Evolutionary conservation across 805 yeast genomes (phyloP), one percentile per base, ranked within the genome.

Genomic region (Schwanniomyces vanrijiae): DNA sequence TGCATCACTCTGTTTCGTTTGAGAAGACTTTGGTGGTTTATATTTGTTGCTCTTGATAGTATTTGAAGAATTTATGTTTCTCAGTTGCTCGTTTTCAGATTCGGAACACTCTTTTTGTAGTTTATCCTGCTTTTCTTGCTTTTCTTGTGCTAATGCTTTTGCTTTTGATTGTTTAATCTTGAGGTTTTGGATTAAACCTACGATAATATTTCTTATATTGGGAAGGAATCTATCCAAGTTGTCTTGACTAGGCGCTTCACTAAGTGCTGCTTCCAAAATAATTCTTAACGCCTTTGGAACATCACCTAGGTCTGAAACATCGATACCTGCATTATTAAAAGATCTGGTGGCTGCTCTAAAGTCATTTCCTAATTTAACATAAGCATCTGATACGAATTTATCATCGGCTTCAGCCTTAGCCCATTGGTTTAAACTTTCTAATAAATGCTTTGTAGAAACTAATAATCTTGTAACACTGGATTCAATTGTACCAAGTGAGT

Each of bases 391-490:
- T 2, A 94, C 97, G 52, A 81, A 88, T 46, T 81, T 80, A 40
- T 91, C 98, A 20, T 84, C 77, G 5, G 89, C 90, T n/a, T 79
- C 76, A 19, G 81, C 82, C 50, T 81, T 76, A 1, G 98, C 91
- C 99, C 99, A 94, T 50, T 83, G 88, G 0, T 95, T 89, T 43
- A 94, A 70, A 14, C 88, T 78, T 57, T 89, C 96, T n/a, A 94
- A 72, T 10, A 92, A 73, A 48, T 88, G 90, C 58, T 92, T 92
- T 0, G 98, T 90, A 0, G 96, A 86, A 31, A 91, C 91, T 39
- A 94, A 75, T 21, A 92, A 75, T 50, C 90, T 68, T 16, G 96
- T 81, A 39, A 87, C 88, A 56, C 91, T 80, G 40, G 90, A 81
- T 60, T 89, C 96, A 43, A 86, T 84, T 8, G 91, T 81, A 46